Evolutionary conservation across 352 stramenopile species (phyloP).

Genomic region (Phytophthora citricola): DNA sequence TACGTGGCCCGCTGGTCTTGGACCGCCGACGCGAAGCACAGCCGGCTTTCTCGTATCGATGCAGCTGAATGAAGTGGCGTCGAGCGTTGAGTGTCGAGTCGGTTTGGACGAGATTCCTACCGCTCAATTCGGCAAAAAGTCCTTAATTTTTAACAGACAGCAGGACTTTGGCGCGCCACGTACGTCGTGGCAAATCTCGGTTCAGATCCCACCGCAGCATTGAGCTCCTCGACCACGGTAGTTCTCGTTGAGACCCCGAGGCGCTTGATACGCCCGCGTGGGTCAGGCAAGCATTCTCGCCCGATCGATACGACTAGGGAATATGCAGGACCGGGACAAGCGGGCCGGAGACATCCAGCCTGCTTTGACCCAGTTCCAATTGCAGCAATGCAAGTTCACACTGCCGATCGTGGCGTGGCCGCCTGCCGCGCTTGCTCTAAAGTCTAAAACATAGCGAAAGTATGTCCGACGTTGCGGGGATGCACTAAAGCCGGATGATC

Average conservation of each 20-base stretch:
- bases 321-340: conserved; percentile 12
- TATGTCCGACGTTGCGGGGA: conserved; percentile 8
- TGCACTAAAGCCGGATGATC: conserved; percentile 24
- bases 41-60: conserved; percentile 18
- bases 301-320: conserved; percentile 9
- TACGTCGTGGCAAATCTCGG: conserved; percentile 26
- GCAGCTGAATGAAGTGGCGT: conserved; percentile 9
- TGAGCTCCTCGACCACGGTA: not conserved
- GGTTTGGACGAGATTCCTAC: conserved; percentile 36
- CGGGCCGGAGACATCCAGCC: conserved; percentile 2
- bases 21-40: conserved; percentile 10
- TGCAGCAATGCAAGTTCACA: conserved; percentile 5
- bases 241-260: not conserved
- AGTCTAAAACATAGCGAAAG: conserved; percentile 1
- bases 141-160: conserved; percentile 7
- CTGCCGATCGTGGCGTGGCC: conserved; percentile 20
- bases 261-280: not conserved
- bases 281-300: conserved; percentile 19
- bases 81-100: conserved; percentile 25
- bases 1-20: conserved; percentile 22
- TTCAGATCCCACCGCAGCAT: conserved; percentile 4
- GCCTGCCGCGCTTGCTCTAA: conserved; percentile 4
- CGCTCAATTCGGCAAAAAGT: conserved; percentile 28
- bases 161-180: conserved; percentile 9
- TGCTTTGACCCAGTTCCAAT: not conserved